These are phyloP conservation scores for Phytophthora pisi DNA, from an alignment of 352 stramenopile genomes.

Conservation along the genomic window DNA sequence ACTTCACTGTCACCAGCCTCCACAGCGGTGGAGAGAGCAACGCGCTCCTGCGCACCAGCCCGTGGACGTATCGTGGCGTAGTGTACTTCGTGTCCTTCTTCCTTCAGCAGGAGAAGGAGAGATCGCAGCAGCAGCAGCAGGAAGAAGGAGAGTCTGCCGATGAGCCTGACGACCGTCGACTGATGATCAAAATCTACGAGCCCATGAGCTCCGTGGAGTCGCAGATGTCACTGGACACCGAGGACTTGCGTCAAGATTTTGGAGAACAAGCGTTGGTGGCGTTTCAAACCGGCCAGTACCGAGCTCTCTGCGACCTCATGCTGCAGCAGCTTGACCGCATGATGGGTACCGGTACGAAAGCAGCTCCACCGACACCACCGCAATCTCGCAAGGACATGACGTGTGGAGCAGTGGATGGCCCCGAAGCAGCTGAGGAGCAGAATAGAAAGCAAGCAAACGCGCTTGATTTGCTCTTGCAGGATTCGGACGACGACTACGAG, in stretches of 20 bases:
- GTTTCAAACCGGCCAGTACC: slow-evolving; percentile 57
- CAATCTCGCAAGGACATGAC: background rate
- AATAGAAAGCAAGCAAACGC: slow-evolving; percentile 14
- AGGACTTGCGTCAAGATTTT: slow-evolving; percentile 69
- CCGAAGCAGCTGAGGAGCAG: background rate
- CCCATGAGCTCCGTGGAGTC: slow-evolving; percentile 80
- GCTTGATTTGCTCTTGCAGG: slow-evolving; percentile 26
- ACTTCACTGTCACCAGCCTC: slow-evolving; percentile 26
- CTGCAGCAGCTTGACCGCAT: slow-evolving; percentile 61
- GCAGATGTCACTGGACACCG: slow-evolving; percentile 61
- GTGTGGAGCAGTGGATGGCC: background rate
- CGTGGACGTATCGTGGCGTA: slow-evolving; percentile 68
- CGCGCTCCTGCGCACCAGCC: slow-evolving; percentile 61
- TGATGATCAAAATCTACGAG: slow-evolving; percentile 83
- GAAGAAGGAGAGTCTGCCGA: slow-evolving; percentile 10
- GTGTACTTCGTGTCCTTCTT: slow-evolving; percentile 88
- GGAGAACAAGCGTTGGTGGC: slow-evolving; percentile 40
- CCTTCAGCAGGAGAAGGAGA: slow-evolving; percentile 40
- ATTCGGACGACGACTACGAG: slow-evolving; percentile 10
- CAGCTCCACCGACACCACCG: slow-evolving; percentile 11
- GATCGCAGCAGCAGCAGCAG: slow-evolving; percentile 21
- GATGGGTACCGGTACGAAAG: slow-evolving; percentile 35
- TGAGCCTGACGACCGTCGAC: slow-evolving; percentile 12
- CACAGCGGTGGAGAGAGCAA: slow-evolving; percentile 24
- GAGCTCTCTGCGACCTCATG: slow-evolving; percentile 66